Evolutionary conservation across 2,329 filamentous ascomycete species (phyloP).

Genomic region (Elsinoe necatrix): DNA sequence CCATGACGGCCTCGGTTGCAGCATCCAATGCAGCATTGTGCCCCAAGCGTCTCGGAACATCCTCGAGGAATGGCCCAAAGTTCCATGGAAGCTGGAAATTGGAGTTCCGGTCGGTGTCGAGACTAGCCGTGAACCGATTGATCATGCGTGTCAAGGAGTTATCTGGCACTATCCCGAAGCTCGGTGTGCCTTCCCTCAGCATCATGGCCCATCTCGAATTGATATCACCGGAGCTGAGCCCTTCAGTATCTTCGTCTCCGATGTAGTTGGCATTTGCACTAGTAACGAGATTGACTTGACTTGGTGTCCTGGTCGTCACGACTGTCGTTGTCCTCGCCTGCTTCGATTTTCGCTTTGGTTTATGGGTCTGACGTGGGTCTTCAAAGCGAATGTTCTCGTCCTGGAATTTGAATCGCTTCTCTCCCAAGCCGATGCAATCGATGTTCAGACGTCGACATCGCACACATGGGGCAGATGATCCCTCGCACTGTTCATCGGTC

Average conservation of each 20-base stretch:
- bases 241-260: background rate
- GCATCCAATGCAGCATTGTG: slow-evolving; percentile 15
- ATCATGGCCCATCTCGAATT: background rate
- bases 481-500: slow-evolving; percentile 7
- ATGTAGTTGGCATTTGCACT: background rate
- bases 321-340: background rate
- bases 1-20: slow-evolving; percentile 9
- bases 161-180: slow-evolving; percentile 2
- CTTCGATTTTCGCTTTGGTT: background rate
- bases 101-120: slow-evolving; percentile 2
- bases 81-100: slow-evolving; percentile 14
- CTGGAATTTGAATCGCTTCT: slow-evolving; percentile 14
- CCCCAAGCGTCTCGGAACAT: slow-evolving; percentile 12
- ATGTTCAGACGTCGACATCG: slow-evolving; percentile 12
- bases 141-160: slow-evolving; percentile 1
- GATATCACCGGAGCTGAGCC: background rate
- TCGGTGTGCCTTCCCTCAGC: background rate
- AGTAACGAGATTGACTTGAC: background rate
- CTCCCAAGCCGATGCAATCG: background rate
- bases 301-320: too few species aligned
- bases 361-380: background rate
- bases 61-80: slow-evolving; percentile 13
- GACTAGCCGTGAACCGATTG: background rate
- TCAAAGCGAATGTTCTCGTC: slow-evolving; percentile 11
- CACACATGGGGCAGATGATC: background rate